Conservation (phyloP, 805 yeast genomes). For the Wickerhamiella azymoides region DNA sequence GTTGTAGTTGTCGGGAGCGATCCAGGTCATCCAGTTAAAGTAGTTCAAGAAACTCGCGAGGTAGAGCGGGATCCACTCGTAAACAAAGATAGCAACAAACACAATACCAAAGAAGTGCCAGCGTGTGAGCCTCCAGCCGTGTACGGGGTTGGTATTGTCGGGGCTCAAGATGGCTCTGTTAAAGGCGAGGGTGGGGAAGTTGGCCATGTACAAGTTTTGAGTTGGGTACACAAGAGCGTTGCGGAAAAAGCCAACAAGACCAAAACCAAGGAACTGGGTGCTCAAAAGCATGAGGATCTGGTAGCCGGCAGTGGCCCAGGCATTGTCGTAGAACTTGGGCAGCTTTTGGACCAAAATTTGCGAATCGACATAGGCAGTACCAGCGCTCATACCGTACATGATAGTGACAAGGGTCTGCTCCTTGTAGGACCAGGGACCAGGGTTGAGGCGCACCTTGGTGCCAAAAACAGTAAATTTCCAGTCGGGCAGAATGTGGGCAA, state of each 20-base stretch:
- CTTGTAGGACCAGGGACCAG: conserved; percentile 47
- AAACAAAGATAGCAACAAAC: conserved; percentile 33
- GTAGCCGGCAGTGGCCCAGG: conserved; percentile 30
- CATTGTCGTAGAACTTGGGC: conserved; percentile 21
- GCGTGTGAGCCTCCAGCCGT: conserved; percentile 50
- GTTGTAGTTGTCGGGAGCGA: conserved; percentile 37
- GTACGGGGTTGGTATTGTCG: conserved; percentile 24
- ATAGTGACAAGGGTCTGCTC: conserved; percentile 27
- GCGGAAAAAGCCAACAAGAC: conserved; percentile 42
- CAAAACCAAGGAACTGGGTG: conserved; percentile 41
- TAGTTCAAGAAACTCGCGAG: conserved; percentile 47
- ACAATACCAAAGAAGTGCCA: conserved; percentile 36
- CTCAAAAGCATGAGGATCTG: conserved; percentile 34
- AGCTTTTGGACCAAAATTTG: conserved; percentile 21
- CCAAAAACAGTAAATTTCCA: conserved; percentile 31
- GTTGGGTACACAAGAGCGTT: conserved; percentile 34
- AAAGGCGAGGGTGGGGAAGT: conserved; percentile 45
- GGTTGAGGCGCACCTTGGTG: conserved; percentile 33
- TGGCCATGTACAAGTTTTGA: conserved; percentile 32
- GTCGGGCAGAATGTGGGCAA: conserved; percentile 34
- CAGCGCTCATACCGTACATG: conserved; percentile 17
- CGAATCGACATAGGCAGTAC: conserved; percentile 26
- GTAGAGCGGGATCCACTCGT: conserved; percentile 59
- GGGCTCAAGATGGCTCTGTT: conserved; percentile 27
- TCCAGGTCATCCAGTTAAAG: conserved; percentile 55